Conservation (phyloP, 495 filamentous ascomycete species). For the Pseudoneurospora amorphoporcata region DNA sequence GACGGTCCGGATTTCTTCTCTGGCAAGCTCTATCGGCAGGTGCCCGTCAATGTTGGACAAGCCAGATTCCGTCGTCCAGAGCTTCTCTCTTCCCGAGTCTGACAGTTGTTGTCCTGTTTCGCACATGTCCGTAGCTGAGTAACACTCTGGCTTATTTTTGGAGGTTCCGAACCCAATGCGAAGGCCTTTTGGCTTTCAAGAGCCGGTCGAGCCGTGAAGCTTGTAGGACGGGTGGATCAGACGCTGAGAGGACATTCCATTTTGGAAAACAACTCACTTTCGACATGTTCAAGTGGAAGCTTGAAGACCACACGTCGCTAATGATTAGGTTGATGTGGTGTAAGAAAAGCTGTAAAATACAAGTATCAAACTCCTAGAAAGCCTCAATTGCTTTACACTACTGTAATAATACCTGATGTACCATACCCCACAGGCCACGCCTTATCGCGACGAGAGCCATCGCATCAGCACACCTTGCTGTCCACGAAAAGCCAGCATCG, state of each 20-base stretch:
- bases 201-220: not conserved
- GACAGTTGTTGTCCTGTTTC: not conserved
- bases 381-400: not conserved
- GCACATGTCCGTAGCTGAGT: not conserved
- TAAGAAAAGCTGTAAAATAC: not conserved
- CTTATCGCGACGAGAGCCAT: not conserved
- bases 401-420: not conserved
- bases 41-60: not conserved
- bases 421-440: not conserved
- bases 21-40: not conserved
- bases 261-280: not conserved
- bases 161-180: not conserved
- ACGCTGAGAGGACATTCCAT: not conserved
- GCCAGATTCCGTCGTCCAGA: not conserved
- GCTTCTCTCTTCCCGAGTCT: not conserved
- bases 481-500: not conserved
- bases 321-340: not conserved
- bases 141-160: not conserved
- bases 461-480: not conserved
- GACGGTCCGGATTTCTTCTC: not conserved
- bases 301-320: not conserved
- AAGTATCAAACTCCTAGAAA: not conserved
- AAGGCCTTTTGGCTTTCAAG: not conserved
- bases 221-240: not conserved
- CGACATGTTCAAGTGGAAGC: not conserved